Conservation (phyloP, 129 eudicot genomes). For the Chrysanthemum lavandulifolium region DNA sequence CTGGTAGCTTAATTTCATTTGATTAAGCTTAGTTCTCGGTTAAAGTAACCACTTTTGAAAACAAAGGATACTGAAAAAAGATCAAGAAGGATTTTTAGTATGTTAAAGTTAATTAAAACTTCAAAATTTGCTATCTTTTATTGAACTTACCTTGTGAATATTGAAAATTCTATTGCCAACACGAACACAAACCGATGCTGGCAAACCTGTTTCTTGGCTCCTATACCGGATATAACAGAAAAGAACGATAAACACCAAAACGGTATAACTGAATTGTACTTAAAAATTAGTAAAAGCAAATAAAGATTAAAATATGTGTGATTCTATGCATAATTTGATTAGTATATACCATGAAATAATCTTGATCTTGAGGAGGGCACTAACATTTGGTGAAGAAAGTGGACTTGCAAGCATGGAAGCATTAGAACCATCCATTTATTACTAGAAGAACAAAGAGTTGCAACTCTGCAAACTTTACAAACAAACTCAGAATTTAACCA, state of each 20-base stretch:
- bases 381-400: slow-evolving; percentile 77
- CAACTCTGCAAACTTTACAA: slow-evolving; percentile 22
- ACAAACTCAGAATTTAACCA: slow-evolving; percentile 40
- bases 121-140: not conserved
- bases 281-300: not conserved
- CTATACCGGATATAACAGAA: slow-evolving; percentile 28
- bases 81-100: not conserved
- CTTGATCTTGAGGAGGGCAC: slow-evolving; percentile 90
- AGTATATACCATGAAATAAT: slow-evolving; percentile 68
- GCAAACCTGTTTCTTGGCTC: slow-evolving; percentile 96
- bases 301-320: slow-evolving; percentile 7
- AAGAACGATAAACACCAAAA: slow-evolving; percentile 21
- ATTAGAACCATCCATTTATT: slow-evolving; percentile 20
- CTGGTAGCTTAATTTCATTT: slow-evolving; percentile 63
- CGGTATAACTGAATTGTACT: slow-evolving; percentile 17
- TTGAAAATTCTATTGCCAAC: slow-evolving; percentile 65
- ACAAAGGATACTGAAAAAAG: slow-evolving; percentile 57
- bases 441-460: slow-evolving; percentile 21
- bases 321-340: slow-evolving; percentile 15
- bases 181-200: slow-evolving; percentile 63
- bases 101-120: not conserved
- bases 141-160: slow-evolving; percentile 70
- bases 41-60: slow-evolving; percentile 78
- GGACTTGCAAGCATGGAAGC: slow-evolving; percentile 61
- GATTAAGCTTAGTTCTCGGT: slow-evolving; percentile 54